Evolutionary conservation across 495 filamentous ascomycete genomes (phyloP), one percentile per base, ranked within the genome.

Genomic region (Paragyromitra xinjiangensis): DNA sequence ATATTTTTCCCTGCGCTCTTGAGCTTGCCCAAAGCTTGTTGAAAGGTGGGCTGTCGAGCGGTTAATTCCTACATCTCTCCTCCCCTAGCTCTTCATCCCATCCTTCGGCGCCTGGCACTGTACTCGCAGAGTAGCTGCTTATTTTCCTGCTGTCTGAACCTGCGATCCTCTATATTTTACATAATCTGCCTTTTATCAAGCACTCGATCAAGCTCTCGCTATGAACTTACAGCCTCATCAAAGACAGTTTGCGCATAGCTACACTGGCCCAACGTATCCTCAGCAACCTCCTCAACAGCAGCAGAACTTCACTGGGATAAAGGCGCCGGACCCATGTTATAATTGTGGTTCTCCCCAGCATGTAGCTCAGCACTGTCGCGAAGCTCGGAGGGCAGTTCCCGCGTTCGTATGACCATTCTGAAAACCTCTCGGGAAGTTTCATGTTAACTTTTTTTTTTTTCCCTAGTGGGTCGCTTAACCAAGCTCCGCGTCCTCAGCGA

Each of bases 361-460:
- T 75, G 84, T 84, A 75, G 85, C 85, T 37, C 85, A 86, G 66
- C 75, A 83, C 61, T 87, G 85, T 67, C 85, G 86, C 26, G 86
- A 87, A 73, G 82, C 84, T 40, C 84, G 83, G 59, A 81, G 88
- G 69, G 79, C 83, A 69, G 83, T 86, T 42, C 88, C 89, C 79
- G 88, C 85, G 91, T 92, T 85, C 87, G 91, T 89, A 42, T 59
- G 48, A 71, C 56, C 19, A 7, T 39, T 56, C 68, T 50, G 16
- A 73, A 59, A 19, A 64, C 51, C 61, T 72, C 53, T 39, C 12
- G 24, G 74, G 37, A 59, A 51, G 51, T 34, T 44, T 44, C 19
- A 55, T 56, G 40, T 45, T 77, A 44, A 77, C 44, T 55, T 56
- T 75, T 50, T 64, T 55, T 26, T 56, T 4, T 14, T 56, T 40